Conservation (phyloP, 306 rosid genomes). For the Luffa aegyptiaca region DNA sequence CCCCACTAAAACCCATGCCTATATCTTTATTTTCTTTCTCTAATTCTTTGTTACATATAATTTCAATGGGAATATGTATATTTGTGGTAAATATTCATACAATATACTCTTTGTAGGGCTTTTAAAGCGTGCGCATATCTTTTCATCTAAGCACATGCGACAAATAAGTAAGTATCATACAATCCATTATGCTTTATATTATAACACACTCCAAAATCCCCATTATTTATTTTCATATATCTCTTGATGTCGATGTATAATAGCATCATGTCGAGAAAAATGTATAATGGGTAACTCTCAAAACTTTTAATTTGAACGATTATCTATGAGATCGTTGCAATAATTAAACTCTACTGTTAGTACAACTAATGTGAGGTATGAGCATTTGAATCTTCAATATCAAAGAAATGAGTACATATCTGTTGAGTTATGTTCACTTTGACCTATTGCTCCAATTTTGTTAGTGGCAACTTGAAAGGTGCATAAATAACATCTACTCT, state of each 20-base stretch:
- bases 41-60: neutral
- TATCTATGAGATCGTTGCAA: neutral
- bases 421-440: too few species aligned
- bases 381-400: too few species aligned
- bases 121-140: conserved; percentile 10
- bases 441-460: neutral
- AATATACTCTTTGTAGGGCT: conserved; percentile 8
- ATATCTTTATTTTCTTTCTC: neutral
- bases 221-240: neutral
- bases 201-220: neutral
- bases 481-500: neutral
- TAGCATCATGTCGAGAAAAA: neutral
- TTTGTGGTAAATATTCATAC: conserved; percentile 6
- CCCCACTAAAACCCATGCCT: conserved; percentile 10
- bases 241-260: neutral
- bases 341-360: neutral
- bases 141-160: conserved; percentile 8
- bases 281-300: neutral
- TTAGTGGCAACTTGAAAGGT: neutral
- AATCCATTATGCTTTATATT: neutral
- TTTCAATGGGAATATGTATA: neutral
- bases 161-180: neutral
- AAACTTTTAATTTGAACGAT: neutral
- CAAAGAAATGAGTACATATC: too few species aligned
- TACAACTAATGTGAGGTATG: too few species aligned